Conservation (phyloP, 257 asterid genomes). For the Fraxinus anomala region DNA sequence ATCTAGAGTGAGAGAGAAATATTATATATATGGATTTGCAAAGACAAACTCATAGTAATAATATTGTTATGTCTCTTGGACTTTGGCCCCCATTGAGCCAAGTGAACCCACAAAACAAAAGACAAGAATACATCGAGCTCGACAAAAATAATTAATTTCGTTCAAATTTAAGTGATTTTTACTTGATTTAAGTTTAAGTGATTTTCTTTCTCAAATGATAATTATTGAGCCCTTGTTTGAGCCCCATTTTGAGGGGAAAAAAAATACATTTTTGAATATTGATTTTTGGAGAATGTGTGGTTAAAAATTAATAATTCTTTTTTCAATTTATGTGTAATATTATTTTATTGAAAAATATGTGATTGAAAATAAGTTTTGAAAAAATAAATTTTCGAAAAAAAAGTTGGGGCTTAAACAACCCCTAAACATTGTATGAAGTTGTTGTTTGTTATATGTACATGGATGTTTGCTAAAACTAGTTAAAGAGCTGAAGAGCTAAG, state of each 20-base stretch:
- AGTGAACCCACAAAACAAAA: conserved; percentile 44
- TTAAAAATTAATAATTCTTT: too few species aligned
- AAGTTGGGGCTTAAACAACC: too few species aligned
- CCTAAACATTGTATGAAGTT: background rate
- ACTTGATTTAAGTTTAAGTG: conserved; percentile 22
- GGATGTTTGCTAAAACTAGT: conserved; percentile 29
- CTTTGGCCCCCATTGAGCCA: conserved; percentile 68
- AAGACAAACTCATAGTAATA: conserved; percentile 21
- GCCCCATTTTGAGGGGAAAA: too few species aligned
- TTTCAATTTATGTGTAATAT: too few species aligned
- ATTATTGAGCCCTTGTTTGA: background rate
- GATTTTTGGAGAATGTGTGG: too few species aligned
- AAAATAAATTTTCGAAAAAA: too few species aligned
- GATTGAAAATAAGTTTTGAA: too few species aligned
- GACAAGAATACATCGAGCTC: conserved; percentile 41
- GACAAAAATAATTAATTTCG: conserved; percentile 34
- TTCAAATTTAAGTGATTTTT: conserved; percentile 31
- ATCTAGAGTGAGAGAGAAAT: too few species aligned
- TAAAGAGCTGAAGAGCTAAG: conserved; percentile 36
- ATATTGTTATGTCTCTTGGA: conserved; percentile 34
- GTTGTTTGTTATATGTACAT: conserved; percentile 19
- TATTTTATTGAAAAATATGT: too few species aligned
- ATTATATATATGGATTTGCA: conserved; percentile 33
- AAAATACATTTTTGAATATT: too few species aligned
- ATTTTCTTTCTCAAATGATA: background rate